Evolutionary conservation across 129 eudicot genomes (phyloP).

Genomic region (Flaveria ramosissima): DNA sequence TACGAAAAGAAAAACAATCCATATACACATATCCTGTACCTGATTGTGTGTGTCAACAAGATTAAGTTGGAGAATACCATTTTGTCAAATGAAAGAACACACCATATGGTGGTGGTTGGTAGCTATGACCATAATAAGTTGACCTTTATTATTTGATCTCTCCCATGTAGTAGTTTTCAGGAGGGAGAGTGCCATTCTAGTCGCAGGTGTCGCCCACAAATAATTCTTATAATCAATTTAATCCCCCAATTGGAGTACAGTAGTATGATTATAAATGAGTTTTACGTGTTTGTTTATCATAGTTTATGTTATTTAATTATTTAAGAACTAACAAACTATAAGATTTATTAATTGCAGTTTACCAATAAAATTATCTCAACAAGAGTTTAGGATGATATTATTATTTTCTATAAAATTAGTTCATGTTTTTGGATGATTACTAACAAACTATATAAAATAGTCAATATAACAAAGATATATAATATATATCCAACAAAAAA

Average conservation of each 20-base stretch:
- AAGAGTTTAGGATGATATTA: neutral
- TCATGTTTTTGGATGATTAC: neutral
- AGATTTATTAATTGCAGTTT: neutral
- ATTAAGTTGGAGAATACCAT: slow-evolving; percentile 20
- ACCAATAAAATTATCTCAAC: neutral
- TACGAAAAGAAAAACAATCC: slow-evolving; percentile 68
- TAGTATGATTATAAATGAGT: slow-evolving; percentile 17
- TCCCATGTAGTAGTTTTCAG: slow-evolving; percentile 19
- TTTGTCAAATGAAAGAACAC: slow-evolving; percentile 18
- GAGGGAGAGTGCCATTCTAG: slow-evolving; percentile 26
- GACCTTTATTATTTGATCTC: slow-evolving; percentile 22
- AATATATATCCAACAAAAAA: neutral
- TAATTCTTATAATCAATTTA: neutral
- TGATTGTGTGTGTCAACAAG: slow-evolving; percentile 90
- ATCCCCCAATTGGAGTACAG: neutral
- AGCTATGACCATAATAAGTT: slow-evolving; percentile 35
- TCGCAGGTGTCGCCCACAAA: slow-evolving; percentile 8
- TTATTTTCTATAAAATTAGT: neutral
- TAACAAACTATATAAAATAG: neutral
- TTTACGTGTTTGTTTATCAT: slow-evolving; percentile 6
- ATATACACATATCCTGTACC: slow-evolving; percentile 94
- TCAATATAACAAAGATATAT: neutral
- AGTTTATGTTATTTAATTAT: neutral
- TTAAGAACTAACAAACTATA: neutral
- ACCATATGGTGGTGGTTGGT: slow-evolving; percentile 22